Conservation (phyloP, 78 protist genomes). For the Polysphondylium violaceum region DNA sequence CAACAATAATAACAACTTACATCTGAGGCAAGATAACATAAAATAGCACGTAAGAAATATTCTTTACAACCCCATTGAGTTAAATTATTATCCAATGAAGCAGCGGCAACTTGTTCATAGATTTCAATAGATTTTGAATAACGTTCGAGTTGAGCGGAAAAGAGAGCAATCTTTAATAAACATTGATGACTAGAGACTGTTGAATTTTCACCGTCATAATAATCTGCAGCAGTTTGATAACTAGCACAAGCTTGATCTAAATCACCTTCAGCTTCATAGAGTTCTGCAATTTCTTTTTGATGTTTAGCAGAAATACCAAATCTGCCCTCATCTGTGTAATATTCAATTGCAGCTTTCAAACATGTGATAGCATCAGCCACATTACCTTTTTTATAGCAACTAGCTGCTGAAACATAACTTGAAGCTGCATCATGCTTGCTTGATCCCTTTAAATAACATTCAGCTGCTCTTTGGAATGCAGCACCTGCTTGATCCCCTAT, state of each 20-base stretch:
- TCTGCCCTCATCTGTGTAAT: conserved; percentile 79
- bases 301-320: conserved; percentile 85
- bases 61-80: conserved; percentile 85
- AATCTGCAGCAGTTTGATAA: conserved; percentile 87
- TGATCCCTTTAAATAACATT: conserved; percentile 47
- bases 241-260: conserved; percentile 72
- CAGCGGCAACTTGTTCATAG: conserved; percentile 83
- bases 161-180: conserved; percentile 81
- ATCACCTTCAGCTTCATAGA: conserved; percentile 83
- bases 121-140: conserved; percentile 78
- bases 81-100: conserved; percentile 75
- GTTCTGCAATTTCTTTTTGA: conserved; percentile 88
- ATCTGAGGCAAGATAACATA: conserved; percentile 81
- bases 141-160: conserved; percentile 59
- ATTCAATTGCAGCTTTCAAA: conserved; percentile 74
- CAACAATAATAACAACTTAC: neutral
- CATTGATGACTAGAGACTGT: conserved; percentile 49
- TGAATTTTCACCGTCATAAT: conserved; percentile 80
- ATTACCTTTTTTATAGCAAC: conserved; percentile 75
- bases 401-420: conserved; percentile 76
- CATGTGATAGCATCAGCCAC: conserved; percentile 54
- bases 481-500: conserved; percentile 89
- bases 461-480: conserved; percentile 76
- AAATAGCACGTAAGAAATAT: conserved; percentile 78
- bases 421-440: conserved; percentile 84